phyloP scores from a whole-genome alignment of 2,329 filamentous ascomycete genomes.

The Tolypocladium sp. region DNA sequence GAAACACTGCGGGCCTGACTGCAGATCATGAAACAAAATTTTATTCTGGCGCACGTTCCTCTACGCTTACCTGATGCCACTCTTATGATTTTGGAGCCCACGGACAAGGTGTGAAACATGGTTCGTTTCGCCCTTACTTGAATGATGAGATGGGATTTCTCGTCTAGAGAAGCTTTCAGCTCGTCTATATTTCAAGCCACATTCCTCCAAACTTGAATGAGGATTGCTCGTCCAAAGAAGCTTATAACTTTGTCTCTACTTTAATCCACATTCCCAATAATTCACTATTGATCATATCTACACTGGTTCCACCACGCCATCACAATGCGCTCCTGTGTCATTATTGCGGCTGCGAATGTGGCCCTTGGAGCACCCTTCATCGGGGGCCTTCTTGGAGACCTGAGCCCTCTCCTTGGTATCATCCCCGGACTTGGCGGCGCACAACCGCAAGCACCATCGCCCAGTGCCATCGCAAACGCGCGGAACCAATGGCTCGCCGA shows the following conservation, averaged over 20 bases:
- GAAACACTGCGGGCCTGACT: not conserved
- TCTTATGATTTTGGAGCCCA: not conserved
- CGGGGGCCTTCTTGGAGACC: not conserved
- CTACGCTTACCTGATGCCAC: not conserved
- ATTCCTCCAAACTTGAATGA: no score
- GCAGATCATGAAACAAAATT: not conserved
- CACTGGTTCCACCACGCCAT: not conserved
- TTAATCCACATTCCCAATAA: not conserved
- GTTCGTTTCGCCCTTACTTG: not conserved
- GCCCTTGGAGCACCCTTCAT: not conserved
- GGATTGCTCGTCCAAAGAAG: not conserved
- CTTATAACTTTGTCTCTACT: not conserved
- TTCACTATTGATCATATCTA: not conserved
- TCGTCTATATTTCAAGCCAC: no score
- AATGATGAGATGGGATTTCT: not conserved
- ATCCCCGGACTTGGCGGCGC: not conserved
- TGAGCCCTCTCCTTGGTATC: not conserved
- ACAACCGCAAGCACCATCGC: not conserved
- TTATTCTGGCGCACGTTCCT: not conserved
- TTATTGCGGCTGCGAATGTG: not conserved
- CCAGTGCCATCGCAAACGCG: conserved; percentile 1
- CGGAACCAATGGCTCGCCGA: conserved; percentile 5
- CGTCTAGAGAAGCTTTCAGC: no score
- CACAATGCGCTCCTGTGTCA: not conserved
- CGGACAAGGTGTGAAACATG: not conserved